Conservation (phyloP, 2,329 filamentous ascomycete genomes). For the Fusarium sp. region DNA sequence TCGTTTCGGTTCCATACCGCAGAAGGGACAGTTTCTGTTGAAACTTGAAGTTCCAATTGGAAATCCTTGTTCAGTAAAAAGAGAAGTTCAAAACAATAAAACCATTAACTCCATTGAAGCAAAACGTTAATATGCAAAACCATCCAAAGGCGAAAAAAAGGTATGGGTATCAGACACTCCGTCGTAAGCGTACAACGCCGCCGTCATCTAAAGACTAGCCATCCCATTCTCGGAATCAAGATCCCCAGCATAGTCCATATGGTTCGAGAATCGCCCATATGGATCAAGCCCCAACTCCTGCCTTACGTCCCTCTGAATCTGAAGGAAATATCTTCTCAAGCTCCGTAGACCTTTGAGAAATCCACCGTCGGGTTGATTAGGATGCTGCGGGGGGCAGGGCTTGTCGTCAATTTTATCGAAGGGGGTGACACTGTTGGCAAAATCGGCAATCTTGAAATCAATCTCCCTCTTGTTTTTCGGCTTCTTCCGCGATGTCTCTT, state of each 20-base stretch:
- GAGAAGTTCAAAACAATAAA: constrained; percentile 12
- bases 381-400: constrained; percentile 84
- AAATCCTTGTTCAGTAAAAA: constrained; percentile 30
- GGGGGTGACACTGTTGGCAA: constrained; percentile 95
- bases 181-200: constrained; percentile 23
- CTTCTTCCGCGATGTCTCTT: constrained; percentile 63
- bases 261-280: constrained; percentile 46
- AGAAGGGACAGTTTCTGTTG: constrained; percentile 28
- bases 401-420: constrained; percentile 76
- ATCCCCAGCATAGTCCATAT: constrained; percentile 42
- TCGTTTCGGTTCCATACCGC: constrained; percentile 27
- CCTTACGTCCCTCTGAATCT: constrained; percentile 84
- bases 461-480: constrained; percentile 72
- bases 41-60: constrained; percentile 35
- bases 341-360: constrained; percentile 88
- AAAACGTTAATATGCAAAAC: constrained; percentile 29
- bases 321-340: constrained; percentile 85
- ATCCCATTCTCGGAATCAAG: constrained; percentile 52
- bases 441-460: constrained; percentile 97
- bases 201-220: constrained; percentile 50
- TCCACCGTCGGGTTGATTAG: constrained; percentile 84
- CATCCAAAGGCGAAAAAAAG: constrained; percentile 23
- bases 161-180: constrained; percentile 41
- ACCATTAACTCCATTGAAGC: constrained; percentile 27
- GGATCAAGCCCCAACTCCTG: constrained; percentile 63